Evolutionary conservation across 1,139 yeast genomes (phyloP).

Genomic region (Dujonia santamariae): DNA sequence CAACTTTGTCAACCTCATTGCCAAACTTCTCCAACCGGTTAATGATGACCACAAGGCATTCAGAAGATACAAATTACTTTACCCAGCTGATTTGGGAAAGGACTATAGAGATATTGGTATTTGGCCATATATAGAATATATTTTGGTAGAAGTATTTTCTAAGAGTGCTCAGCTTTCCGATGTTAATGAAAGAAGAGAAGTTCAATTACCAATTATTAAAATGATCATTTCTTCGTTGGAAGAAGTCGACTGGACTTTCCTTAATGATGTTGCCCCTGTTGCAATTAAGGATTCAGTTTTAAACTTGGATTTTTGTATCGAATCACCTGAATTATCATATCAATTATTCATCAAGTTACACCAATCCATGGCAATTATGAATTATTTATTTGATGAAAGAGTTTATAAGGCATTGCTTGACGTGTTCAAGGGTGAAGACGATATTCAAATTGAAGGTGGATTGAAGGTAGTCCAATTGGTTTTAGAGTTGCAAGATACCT

Average conservation of each 20-base stretch:
- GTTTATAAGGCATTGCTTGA: constrained; percentile 55
- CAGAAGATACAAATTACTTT: constrained; percentile 44
- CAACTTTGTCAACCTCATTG: constrained; percentile 59
- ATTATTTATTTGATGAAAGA: constrained; percentile 57
- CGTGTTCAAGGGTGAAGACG: constrained; percentile 47
- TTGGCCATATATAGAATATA: constrained; percentile 77
- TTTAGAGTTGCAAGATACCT: constrained; percentile 51
- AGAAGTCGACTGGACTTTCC: constrained; percentile 63
- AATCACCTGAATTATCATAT: constrained; percentile 24
- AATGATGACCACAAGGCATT: constrained; percentile 25
- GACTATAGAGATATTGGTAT: constrained; percentile 63
- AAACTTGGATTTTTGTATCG: constrained; percentile 50
- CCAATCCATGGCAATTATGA: constrained; percentile 66
- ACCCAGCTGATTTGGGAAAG: constrained; percentile 63
- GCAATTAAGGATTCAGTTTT: constrained; percentile 27
- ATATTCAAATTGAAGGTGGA: constrained; percentile 14
- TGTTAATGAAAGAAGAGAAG: constrained; percentile 35
- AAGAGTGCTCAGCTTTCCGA: constrained; percentile 28
- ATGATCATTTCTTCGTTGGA: constrained; percentile 52
- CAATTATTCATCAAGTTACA: constrained; percentile 49
- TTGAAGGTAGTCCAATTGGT: constrained; percentile 48
- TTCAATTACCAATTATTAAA: constrained; percentile 54
- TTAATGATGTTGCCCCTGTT: constrained; percentile 39
- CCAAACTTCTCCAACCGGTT: constrained; percentile 27
- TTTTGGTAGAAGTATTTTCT: constrained; percentile 63